phyloP scores from a whole-genome alignment of 169 alveolate genomes.

The Plasmodium inui region DNA sequence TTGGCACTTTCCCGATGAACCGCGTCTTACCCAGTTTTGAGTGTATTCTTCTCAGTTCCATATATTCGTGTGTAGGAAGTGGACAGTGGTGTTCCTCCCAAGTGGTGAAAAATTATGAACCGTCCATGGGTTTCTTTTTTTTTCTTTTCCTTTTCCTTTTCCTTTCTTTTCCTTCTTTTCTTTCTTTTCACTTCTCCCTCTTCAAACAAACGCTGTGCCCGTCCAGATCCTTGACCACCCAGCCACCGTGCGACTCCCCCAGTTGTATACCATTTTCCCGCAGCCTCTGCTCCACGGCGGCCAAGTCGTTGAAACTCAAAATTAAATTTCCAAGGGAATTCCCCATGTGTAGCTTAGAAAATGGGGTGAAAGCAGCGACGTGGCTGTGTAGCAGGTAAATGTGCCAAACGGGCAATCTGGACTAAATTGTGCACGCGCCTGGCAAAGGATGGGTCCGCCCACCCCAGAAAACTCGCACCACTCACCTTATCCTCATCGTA shows the following conservation, averaged over 20 bases:
- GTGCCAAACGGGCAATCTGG: neutral
- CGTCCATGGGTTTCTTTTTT: neutral
- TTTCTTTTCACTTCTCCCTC: neutral
- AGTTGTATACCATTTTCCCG: conserved; percentile 29
- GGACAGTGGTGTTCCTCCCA: neutral
- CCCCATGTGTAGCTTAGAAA: conserved; percentile 72
- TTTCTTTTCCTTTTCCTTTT: neutral
- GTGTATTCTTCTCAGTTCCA: no score
- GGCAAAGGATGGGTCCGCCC: neutral
- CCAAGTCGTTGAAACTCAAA: conserved; percentile 33
- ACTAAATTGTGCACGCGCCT: neutral
- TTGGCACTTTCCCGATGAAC: no score
- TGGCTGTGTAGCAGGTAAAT: neutral
- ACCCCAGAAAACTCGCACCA: neutral
- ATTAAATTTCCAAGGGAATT: conserved; percentile 66
- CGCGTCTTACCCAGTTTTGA: no score
- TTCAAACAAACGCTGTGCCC: conserved; percentile 39
- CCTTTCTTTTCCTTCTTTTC: neutral
- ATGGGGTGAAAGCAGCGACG: neutral
- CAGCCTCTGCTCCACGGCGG: conserved; percentile 25
- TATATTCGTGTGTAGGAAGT: no score
- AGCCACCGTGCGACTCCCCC: conserved; percentile 6
- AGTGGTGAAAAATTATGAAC: neutral
- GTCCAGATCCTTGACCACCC: conserved; percentile 45
- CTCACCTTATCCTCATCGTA: conserved; percentile 68